Percentiles rank a stretch among this genome's conserved stretches.
phyloP scores from a whole-genome alignment of 495 filamentous ascomycete species.

The Cercophora samala region DNA sequence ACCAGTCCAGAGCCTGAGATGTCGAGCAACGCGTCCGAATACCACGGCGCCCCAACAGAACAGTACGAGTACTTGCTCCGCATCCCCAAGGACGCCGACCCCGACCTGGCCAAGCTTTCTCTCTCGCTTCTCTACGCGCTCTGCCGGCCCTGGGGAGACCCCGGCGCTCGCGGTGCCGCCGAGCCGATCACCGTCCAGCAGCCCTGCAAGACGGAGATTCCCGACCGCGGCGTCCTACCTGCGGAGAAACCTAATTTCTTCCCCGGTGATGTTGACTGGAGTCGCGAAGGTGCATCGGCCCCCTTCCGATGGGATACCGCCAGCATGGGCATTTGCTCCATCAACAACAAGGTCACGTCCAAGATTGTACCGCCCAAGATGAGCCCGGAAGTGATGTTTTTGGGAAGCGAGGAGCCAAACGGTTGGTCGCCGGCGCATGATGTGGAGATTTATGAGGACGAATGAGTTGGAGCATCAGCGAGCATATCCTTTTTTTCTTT shows the following conservation, averaged over 20 bases:
- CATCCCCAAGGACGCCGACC: constrained; percentile 15
- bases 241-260: background rate
- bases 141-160: constrained; percentile 24
- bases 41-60: background rate
- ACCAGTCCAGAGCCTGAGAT: background rate
- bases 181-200: background rate
- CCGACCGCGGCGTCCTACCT: background rate
- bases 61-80: constrained; percentile 22
- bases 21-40: background rate
- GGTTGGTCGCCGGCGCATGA: constrained; percentile 24
- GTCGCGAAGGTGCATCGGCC: background rate
- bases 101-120: constrained; percentile 11
- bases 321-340: constrained; percentile 14
- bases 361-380: constrained; percentile 11
- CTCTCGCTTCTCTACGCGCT: constrained; percentile 21
- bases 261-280: background rate
- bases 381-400: constrained; percentile 13
- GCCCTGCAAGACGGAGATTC: background rate
- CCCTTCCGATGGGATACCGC: constrained; percentile 8
- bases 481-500: too few relatives aligned
- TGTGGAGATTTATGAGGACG: constrained; percentile 6
- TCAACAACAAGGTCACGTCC: constrained; percentile 16
- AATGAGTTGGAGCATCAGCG: background rate
- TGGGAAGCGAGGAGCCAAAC: constrained; percentile 29
- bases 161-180: background rate